A percentile compares a stretch with the other conserved stretches of the same genome.
These are phyloP conservation scores for Psophocarpus tetragonolobus DNA, from an alignment of 306 rosid genomes.

Conservation along the genomic window DNA sequence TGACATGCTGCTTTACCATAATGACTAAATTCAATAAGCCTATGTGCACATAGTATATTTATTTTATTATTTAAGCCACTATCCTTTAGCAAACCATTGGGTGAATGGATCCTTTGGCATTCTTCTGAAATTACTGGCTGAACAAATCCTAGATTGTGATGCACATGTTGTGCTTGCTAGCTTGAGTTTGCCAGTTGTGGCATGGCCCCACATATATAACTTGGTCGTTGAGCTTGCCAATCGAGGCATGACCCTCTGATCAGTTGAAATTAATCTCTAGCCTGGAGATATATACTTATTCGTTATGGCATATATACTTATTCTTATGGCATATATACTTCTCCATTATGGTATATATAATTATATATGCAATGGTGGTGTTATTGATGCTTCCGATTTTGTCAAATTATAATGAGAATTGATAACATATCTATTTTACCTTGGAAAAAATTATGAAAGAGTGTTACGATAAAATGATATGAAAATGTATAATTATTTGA, in stretches of 20 bases:
- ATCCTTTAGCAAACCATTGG: not conserved
- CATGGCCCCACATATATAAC: not conserved
- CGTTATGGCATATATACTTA: not conserved
- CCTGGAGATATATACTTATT: not conserved
- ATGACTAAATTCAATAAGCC: not conserved
- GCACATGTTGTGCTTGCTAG: not conserved
- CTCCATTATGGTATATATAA: not conserved
- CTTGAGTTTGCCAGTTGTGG: not conserved
- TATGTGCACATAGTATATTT: not conserved
- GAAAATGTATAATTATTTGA: not conserved
- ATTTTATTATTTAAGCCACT: not conserved
- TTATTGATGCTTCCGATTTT: not conserved
- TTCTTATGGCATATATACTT: not conserved
- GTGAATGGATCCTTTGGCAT: not conserved
- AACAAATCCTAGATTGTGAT: not conserved
- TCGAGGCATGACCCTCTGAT: not conserved
- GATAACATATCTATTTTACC: not conserved
- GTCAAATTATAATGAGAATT: not conserved
- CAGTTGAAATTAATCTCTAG: not conserved
- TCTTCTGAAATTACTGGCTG: not conserved
- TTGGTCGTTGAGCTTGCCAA: not conserved
- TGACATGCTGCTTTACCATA: not conserved
- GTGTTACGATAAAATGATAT: not conserved
- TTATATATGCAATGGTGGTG: not conserved
- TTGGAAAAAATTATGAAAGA: not conserved